These are phyloP conservation scores for Chlorella variabilis DNA, from an alignment of 163 green algal genomes.

Conservation along the genomic window DNA sequence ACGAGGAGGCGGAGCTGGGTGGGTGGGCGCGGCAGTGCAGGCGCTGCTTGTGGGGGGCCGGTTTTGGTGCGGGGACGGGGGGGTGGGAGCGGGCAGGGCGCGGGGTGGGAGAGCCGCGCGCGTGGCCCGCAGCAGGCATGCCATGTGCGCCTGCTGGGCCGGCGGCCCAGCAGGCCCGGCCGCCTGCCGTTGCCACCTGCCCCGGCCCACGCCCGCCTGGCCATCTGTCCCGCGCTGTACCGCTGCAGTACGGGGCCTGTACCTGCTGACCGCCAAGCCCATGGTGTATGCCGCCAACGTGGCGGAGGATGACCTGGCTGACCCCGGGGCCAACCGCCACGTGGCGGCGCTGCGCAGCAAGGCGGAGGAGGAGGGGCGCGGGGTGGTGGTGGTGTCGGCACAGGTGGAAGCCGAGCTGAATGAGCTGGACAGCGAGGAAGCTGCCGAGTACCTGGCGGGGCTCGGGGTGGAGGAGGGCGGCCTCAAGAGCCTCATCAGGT, in stretches of 20 bases:
- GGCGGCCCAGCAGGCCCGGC: no score
- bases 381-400: constrained; percentile 90
- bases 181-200: no score
- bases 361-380: constrained; percentile 66
- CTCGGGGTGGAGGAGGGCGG: constrained; percentile 91
- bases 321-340: constrained; percentile 83
- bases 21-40: background rate
- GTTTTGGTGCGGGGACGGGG: background rate
- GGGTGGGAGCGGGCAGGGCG: background rate
- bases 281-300: constrained; percentile 96
- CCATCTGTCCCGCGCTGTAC: no score
- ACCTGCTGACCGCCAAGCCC: constrained; percentile 96
- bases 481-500: constrained; percentile 80
- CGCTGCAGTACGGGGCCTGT: constrained; percentile 78
- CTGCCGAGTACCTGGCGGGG: constrained; percentile 89
- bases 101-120: no score
- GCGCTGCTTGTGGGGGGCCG: background rate
- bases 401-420: constrained; percentile 96
- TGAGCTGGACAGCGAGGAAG: constrained; percentile 87
- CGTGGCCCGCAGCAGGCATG: no score
- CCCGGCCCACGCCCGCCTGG: no score
- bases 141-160: no score
- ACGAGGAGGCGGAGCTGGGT: constrained; percentile 77
- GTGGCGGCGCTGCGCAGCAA: constrained; percentile 72
- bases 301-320: constrained; percentile 88